Evolutionary conservation across 75 land plant species (phyloP).

Genomic region (Azolla pinnata): DNA sequence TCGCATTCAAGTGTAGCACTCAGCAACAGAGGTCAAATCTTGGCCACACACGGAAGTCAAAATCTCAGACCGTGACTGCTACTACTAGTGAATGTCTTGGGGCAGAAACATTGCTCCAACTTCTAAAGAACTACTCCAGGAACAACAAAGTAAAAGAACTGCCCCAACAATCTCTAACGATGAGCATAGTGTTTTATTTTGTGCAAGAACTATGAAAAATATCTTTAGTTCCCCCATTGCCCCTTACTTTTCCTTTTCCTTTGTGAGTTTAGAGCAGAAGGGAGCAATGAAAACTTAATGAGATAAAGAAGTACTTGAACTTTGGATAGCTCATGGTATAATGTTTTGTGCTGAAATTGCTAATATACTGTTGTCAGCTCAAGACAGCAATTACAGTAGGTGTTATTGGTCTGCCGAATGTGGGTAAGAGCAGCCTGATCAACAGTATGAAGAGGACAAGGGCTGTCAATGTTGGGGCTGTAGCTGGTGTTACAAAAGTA

Average conservation of each 20-base stretch:
- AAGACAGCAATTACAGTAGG: conserved; percentile 89
- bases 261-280: no score
- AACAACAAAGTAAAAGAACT: conserved; percentile 93
- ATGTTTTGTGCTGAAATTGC: no score
- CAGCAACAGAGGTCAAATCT: conserved; percentile 82
- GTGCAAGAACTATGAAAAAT: no score
- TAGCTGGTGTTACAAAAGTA: conserved; percentile 85
- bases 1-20: conserved; percentile 89
- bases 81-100: conserved; percentile 92
- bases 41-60: conserved; percentile 50
- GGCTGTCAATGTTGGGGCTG: conserved; percentile 88
- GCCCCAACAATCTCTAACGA: no score
- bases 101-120: conserved; percentile 78
- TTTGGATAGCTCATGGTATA: no score
- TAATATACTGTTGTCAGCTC: no score
- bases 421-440: conserved; percentile 95
- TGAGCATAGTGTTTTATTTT: no score
- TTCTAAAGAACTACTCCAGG: conserved; percentile 88
- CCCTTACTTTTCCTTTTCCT: no score
- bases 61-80: conserved; percentile 37
- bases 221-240: no score
- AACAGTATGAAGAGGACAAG: conserved; percentile 72
- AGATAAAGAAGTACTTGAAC: no score
- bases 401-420: conserved; percentile 93
- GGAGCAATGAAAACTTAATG: no score